phyloP scores from a whole-genome alignment of 306 rosid genomes.

The Trifolium subterraneum region DNA sequence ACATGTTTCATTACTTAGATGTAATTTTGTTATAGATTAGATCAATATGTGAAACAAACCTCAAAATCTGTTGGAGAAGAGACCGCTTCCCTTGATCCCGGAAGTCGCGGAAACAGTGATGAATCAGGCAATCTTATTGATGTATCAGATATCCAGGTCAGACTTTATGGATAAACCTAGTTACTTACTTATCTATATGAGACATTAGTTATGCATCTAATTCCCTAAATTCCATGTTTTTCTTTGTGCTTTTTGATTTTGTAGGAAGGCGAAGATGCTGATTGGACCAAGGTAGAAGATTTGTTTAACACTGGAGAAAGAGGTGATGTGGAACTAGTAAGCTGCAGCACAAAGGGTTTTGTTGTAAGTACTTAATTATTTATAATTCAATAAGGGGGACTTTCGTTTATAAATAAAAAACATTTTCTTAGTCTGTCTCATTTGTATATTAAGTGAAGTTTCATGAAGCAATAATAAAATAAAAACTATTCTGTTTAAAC shows the following conservation, averaged over 20 bases:
- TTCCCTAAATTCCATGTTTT: constrained; percentile 32
- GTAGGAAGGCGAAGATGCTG: constrained; percentile 71
- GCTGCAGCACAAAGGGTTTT: constrained; percentile 83
- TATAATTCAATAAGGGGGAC: constrained; percentile 2
- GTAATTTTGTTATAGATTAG: constrained; percentile 63
- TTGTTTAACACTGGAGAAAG: constrained; percentile 62
- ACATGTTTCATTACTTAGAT: constrained; percentile 40
- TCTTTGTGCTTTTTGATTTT: constrained; percentile 25
- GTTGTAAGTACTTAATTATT: constrained; percentile 65
- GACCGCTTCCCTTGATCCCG: constrained; percentile 30
- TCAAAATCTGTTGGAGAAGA: constrained; percentile 47
- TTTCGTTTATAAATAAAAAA: constrained; percentile 21
- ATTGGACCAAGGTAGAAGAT: constrained; percentile 77
- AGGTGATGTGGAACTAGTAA: constrained; percentile 77
- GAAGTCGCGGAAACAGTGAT: constrained; percentile 35
- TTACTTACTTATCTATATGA: background rate
- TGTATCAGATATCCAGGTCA: constrained; percentile 60
- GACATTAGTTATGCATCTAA: constrained; percentile 25
- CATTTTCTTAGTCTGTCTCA: constrained; percentile 17
- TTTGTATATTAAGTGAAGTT: background rate
- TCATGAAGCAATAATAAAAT: background rate
- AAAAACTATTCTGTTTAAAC: constrained; percentile 29
- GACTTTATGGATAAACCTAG: constrained; percentile 36
- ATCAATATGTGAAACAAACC: constrained; percentile 50
- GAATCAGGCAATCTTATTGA: constrained; percentile 48